Evolutionary conservation across 129 eudicot species (phyloP), one percentile per base, ranked within the genome.

Genomic region (Smallanthus sonchifolius): DNA sequence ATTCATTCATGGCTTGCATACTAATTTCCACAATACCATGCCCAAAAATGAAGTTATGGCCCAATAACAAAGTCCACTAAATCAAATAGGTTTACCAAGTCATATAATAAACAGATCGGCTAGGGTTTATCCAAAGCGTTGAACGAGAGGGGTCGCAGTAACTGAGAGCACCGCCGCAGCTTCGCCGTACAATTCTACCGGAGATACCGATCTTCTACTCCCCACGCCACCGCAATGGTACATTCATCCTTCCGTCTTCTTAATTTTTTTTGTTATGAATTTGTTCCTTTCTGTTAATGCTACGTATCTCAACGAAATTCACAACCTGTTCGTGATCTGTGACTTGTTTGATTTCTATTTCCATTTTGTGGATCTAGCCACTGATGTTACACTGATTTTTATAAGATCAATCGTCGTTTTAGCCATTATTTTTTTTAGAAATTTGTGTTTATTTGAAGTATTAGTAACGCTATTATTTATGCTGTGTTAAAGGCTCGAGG

Each of bases 401-500:
- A 24, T 24, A 24, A 24, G 30, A 24, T 24, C 30, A 24, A 24
- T 24, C 30, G 30, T 24, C 30, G 30, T 24, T n/a, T n/a, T 24
- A 24, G 1, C 30, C 30, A 24, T 24, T 24, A 24, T 0, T 24
- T 24, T 24, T n/a, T 24, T 24, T 24, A 24, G 30, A 24, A 24
- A 24, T 24, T 24, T 24, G 30, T 69, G 34, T 16, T 4, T 2
- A 15, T 62, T 20, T 10, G n/a, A 11, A 10, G 3, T 45, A 45
- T 7, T 15, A 7, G 10, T 16, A 6, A 16, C 59, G 16, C 4
- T 2, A n/a, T 61, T n/a, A 6, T 52, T 9, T 60, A 9, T 62
- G 17, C 0, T 62, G 30, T 62, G 7, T 62, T 6, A 40, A 28
- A 86, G 90, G 85, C 90, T 30, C 45, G 90, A 63, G 90, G 90